Conservation (phyloP, 495 filamentous ascomycete genomes). For the Ramalina intermedia region DNA sequence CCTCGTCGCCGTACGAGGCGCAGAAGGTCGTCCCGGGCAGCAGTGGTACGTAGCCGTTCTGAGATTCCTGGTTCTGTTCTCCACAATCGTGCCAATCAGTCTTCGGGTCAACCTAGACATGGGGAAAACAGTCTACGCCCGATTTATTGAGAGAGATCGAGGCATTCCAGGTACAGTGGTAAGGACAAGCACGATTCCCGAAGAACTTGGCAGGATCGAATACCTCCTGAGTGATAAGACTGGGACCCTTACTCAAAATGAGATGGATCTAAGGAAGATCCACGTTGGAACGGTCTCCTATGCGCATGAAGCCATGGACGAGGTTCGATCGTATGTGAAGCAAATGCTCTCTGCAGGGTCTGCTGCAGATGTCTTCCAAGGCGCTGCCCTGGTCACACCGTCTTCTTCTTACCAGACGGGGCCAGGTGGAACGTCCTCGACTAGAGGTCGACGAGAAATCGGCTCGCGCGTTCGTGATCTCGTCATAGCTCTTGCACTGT, state of each 20-base stretch:
- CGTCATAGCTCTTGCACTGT: constrained; percentile 79
- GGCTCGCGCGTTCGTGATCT: constrained; percentile 83
- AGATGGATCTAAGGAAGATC: constrained; percentile 98
- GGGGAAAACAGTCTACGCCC: constrained; percentile 90
- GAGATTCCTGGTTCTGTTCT: constrained; percentile 95
- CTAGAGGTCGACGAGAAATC: constrained; percentile 80
- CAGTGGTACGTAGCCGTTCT: constrained; percentile 90
- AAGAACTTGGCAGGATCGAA: constrained; percentile 90
- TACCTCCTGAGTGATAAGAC: constrained; percentile 97
- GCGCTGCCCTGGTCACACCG: constrained; percentile 49
- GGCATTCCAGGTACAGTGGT: constrained; percentile 88
- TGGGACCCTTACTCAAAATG: constrained; percentile 90
- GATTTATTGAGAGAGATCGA: constrained; percentile 83
- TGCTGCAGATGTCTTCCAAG: constrained; percentile 20
- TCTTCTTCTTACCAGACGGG: constrained; percentile 45
- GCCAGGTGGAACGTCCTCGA: constrained; percentile 44
- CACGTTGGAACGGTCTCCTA: constrained; percentile 97
- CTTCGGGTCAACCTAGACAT: constrained; percentile 92
- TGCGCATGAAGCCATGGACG: constrained; percentile 96
- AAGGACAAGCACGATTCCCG: constrained; percentile 90
- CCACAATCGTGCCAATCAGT: constrained; percentile 95
- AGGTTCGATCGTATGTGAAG: constrained; percentile 70
- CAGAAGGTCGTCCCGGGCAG: constrained; percentile 48
- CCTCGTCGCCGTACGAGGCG: constrained; percentile 76
- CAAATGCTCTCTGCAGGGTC: constrained; percentile 55